These are phyloP conservation scores for Verticillium dahliae DNA, from an alignment of 2,329 filamentous ascomycete genomes.

Conservation along the genomic window DNA sequence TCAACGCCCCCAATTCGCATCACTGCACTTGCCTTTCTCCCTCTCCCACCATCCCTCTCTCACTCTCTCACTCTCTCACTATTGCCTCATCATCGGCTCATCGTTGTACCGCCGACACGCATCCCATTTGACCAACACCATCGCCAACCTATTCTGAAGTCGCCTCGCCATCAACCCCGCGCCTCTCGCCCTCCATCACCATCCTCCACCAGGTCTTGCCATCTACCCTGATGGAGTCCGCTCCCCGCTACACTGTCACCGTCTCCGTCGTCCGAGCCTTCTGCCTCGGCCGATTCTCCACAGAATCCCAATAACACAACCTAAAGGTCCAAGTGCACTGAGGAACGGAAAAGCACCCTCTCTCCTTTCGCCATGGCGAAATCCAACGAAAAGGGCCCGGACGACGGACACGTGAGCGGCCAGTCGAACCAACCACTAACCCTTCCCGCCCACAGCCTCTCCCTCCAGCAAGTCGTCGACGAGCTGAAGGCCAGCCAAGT, in stretches of 20 bases:
- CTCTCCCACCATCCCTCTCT: background rate
- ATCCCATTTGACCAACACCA: background rate
- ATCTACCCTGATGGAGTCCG: background rate
- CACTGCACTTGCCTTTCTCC: background rate
- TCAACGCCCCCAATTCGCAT: background rate
- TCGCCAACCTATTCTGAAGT: background rate
- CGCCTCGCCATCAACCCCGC: background rate
- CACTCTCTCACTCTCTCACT: background rate
- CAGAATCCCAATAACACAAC: background rate
- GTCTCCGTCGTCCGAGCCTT: background rate
- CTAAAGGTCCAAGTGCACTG: background rate
- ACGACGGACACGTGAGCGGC: conserved; percentile 18
- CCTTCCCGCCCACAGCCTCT: conserved; percentile 50
- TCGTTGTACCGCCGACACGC: background rate
- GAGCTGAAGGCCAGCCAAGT: conserved; percentile 46
- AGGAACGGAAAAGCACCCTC: background rate
- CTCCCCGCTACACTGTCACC: background rate
- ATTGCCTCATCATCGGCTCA: background rate
- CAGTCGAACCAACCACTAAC: conserved; percentile 37
- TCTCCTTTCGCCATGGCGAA: background rate
- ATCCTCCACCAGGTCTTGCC: background rate
- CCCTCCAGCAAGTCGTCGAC: conserved; percentile 36
- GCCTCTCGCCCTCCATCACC: background rate
- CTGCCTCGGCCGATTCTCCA: background rate
- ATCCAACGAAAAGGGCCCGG: background rate